Evolutionary conservation across 768 basidiomycete species (phyloP).

Genomic region (Lentinula lateritia): DNA sequence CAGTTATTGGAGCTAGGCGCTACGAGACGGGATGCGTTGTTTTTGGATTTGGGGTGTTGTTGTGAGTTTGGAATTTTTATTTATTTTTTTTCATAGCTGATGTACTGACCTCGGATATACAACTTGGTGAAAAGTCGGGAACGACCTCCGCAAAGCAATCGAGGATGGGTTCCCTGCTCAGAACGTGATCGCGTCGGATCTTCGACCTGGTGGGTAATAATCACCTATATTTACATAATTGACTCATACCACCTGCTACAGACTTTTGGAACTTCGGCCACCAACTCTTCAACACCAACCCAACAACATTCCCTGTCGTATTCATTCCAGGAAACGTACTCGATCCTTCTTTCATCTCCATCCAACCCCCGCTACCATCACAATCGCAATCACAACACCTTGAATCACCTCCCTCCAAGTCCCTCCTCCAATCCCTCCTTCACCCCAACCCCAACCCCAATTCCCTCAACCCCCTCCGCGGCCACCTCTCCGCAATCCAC

Average conservation of each 20-base stretch:
- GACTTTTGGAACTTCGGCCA: slow-evolving; percentile 46
- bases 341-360: slow-evolving; percentile 27
- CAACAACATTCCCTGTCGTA: slow-evolving; percentile 32
- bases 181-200: slow-evolving; percentile 18
- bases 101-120: no score
- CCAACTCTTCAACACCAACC: slow-evolving; percentile 34
- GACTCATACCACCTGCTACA: slow-evolving; percentile 7
- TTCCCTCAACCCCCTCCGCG: slow-evolving; percentile 30
- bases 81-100: no score
- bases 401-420: not conserved
- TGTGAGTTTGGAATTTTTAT: slow-evolving; percentile 11
- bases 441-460: no score
- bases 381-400: no score
- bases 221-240: no score
- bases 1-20: slow-evolving; percentile 12
- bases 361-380: slow-evolving; percentile 9
- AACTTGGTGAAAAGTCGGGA: slow-evolving; percentile 15
- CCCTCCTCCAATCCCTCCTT: slow-evolving; percentile 23
- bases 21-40: slow-evolving; percentile 13
- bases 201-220: slow-evolving; percentile 12
- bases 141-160: slow-evolving; percentile 19
- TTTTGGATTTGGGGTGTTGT: slow-evolving; percentile 22
- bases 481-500: slow-evolving; percentile 37
- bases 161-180: slow-evolving; percentile 19
- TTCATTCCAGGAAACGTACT: slow-evolving; percentile 41